These are phyloP conservation scores for Kentomonas sorsogonicus DNA, from an alignment of 208 protist species.

Conservation along the genomic window DNA sequence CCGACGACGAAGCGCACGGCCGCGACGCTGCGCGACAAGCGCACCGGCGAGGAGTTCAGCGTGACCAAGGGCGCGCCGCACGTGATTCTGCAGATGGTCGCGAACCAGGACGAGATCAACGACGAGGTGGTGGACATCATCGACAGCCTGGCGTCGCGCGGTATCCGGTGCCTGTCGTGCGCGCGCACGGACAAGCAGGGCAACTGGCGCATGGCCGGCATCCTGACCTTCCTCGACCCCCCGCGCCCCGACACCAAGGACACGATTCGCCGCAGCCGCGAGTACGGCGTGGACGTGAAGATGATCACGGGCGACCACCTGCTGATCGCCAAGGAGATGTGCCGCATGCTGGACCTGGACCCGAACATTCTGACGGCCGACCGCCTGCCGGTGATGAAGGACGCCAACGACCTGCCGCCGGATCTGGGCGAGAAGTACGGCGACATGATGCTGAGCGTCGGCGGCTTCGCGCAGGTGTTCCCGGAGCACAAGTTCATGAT, in stretches of 20 bases:
- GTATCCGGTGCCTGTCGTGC: conserved; percentile 70
- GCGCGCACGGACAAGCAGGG: conserved; percentile 49
- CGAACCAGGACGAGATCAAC: conserved; percentile 77
- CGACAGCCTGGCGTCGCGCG: conserved; percentile 53
- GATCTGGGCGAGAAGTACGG: conserved; percentile 66
- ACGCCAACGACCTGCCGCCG: conserved; percentile 48
- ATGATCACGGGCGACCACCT: conserved; percentile 94
- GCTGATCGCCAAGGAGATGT: conserved; percentile 93
- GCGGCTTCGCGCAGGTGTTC: conserved; percentile 91
- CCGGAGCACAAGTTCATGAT: conserved; percentile 96
- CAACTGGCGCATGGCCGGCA: conserved; percentile 75
- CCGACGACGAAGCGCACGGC: conserved; percentile 62
- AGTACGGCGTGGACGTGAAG: conserved; percentile 91
- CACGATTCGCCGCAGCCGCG: conserved; percentile 71
- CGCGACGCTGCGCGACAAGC: conserved; percentile 52
- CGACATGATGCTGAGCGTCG: conserved; percentile 55
- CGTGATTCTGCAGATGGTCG: conserved; percentile 68
- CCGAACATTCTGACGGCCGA: conserved; percentile 79
- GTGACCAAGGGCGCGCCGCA: conserved; percentile 88
- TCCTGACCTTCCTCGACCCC: conserved; percentile 91
- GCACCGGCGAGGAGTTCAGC: conserved; percentile 65
- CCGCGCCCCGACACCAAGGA: conserved; percentile 88
- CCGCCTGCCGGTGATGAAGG: conserved; percentile 60
- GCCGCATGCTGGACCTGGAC: conserved; percentile 87
- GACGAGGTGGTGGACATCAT: conserved; percentile 66